Conservation (phyloP, 2,329 filamentous ascomycete genomes). For the Trichoderma asperellum region DNA sequence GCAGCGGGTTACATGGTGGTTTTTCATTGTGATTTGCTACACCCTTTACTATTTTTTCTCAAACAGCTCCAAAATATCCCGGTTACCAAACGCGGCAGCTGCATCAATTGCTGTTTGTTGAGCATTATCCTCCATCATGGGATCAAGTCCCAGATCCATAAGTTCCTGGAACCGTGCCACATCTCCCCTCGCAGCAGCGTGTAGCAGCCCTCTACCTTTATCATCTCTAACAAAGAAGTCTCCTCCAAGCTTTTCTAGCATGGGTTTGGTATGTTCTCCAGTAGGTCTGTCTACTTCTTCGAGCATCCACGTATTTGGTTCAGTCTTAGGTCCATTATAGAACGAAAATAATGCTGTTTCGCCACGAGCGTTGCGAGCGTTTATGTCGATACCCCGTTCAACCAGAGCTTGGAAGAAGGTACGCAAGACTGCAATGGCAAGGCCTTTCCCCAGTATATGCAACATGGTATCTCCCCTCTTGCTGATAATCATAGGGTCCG, state of each 20-base stretch:
- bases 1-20: not conserved
- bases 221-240: conserved; percentile 37
- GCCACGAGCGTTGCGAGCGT: conserved; percentile 34
- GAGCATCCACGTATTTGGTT: fast-evolving
- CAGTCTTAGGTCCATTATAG: not conserved
- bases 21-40: not conserved
- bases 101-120: conserved; percentile 42
- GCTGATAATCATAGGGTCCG: conserved; percentile 30
- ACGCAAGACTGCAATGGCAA: conserved; percentile 5
- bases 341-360: conserved; percentile 36
- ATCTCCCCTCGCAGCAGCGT: conserved; percentile 35
- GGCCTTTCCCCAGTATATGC: conserved; percentile 31
- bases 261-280: not conserved
- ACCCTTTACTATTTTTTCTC: conserved; percentile 31
- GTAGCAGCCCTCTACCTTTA: conserved; percentile 38
- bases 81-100: conserved; percentile 39
- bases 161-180: conserved; percentile 35
- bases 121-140: conserved; percentile 37
- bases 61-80: conserved; percentile 39
- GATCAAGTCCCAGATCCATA: conserved; percentile 38
- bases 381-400: conserved; percentile 32
- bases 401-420: conserved; percentile 32
- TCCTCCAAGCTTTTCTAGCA: conserved; percentile 31
- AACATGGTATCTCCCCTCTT: conserved; percentile 33
- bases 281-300: not conserved